These are phyloP conservation scores for Thecaphora frezii DNA, from an alignment of 1,284 basidiomycete genomes.

Conservation along the genomic window DNA sequence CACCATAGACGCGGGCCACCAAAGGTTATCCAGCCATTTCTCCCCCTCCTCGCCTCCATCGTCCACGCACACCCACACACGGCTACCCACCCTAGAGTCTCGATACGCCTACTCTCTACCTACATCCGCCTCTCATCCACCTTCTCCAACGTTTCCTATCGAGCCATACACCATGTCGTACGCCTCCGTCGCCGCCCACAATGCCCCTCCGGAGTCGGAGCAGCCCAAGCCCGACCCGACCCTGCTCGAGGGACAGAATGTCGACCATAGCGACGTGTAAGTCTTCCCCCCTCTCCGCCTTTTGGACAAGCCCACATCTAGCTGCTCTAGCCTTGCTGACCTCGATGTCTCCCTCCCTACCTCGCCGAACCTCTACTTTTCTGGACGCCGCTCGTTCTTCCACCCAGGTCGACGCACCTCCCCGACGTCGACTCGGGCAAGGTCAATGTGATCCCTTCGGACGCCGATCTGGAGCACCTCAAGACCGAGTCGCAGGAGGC, in stretches of 20 bases:
- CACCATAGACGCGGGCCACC: no score
- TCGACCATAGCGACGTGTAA: constrained; percentile 5
- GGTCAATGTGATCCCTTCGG: constrained; percentile 41
- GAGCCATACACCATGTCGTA: constrained; percentile 21
- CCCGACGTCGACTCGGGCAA: constrained; percentile 43
- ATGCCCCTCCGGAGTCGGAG: constrained; percentile 34
- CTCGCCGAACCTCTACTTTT: no score
- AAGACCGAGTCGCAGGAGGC: constrained; percentile 43
- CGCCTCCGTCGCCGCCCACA: constrained; percentile 40
- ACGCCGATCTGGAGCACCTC: constrained; percentile 38
- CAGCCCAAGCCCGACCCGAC: constrained; percentile 39
- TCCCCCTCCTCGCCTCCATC: no score
- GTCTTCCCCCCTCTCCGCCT: no score
- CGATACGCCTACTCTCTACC: not conserved
- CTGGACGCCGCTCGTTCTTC: not conserved
- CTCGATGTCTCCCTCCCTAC: no score
- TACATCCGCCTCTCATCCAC: not conserved
- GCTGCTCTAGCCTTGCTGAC: no score
- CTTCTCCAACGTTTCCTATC: not conserved
- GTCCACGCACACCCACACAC: no score
- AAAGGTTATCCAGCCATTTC: no score
- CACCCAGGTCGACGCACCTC: constrained; percentile 1
- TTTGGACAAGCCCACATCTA: no score
- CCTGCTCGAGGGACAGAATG: constrained; percentile 30
- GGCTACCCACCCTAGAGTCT: no score